A percentile compares a stretch with the other conserved stretches of the same genome.
phyloP scores from a whole-genome alignment of 1,139 yeast genomes.

The Suhomyces coccinellae region DNA sequence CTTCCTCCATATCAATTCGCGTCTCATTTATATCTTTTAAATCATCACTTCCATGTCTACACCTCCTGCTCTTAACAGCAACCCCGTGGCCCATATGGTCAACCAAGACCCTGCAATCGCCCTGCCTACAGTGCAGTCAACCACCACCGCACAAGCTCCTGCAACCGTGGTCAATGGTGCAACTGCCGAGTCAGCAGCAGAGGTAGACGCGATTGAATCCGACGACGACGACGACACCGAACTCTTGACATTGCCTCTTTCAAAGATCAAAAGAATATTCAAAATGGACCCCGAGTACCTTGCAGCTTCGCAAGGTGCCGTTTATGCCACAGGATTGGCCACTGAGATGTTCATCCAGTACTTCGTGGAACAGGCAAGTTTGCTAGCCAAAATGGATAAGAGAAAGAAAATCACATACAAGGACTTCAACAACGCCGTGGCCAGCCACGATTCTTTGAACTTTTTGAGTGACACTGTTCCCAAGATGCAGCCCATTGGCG shows the following conservation, averaged over 20 bases:
- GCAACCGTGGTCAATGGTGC: slow-evolving; percentile 7
- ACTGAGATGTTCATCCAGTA: slow-evolving; percentile 83
- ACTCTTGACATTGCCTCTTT: slow-evolving; percentile 58
- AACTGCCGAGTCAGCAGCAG: background rate
- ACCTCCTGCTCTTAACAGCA: background rate
- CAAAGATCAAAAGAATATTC: slow-evolving; percentile 80
- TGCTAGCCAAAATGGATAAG: slow-evolving; percentile 66
- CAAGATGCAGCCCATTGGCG: slow-evolving; percentile 54
- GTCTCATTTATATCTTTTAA: background rate
- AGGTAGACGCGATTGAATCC: background rate
- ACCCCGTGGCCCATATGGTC: background rate
- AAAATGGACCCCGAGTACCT: slow-evolving; percentile 83
- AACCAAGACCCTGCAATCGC: slow-evolving; percentile 12
- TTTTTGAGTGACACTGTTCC: slow-evolving; percentile 74
- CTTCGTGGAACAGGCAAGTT: slow-evolving; percentile 75
- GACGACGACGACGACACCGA: slow-evolving; percentile 23
- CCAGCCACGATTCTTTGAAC: slow-evolving; percentile 61
- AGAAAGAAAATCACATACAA: slow-evolving; percentile 71
- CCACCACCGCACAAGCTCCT: slow-evolving; percentile 11
- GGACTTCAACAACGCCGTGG: slow-evolving; percentile 75
- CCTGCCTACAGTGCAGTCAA: slow-evolving; percentile 10
- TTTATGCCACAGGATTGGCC: slow-evolving; percentile 81
- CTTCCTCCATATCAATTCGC: background rate
- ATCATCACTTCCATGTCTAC: background rate
- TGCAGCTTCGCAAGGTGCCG: slow-evolving; percentile 76